Evolutionary conservation across 805 yeast genomes (phyloP), one percentile per base, ranked within the genome.

Genomic region (Blastobotrys attinorum): DNA sequence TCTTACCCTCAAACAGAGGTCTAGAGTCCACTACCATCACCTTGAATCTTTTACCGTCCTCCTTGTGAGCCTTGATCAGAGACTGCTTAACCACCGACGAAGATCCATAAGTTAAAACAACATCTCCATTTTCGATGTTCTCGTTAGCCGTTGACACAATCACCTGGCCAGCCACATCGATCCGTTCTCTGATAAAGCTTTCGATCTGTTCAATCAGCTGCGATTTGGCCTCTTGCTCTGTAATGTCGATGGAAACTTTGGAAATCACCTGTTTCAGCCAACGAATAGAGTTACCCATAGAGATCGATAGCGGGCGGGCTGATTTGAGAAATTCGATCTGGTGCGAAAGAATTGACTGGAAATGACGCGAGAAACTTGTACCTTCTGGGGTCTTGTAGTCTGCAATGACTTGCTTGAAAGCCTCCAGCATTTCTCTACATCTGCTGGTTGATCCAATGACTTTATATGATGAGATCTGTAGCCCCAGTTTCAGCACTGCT

Each of bases 261-360:
- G 96, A 79, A 44, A 92, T 90, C 61, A 85, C 90, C 67, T 90
- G 97, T 59, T 92, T 92, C 50, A 92, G 72, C 96, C 97, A 89
- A 56, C 98, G 77, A 52, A 92, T 92, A 2, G 97, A 90, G 66
- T 89, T 92, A 43, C 98, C 98, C 98, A 92, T 92, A 1, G 96
- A 76, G 2, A 89, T 84, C 44, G 92, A 79, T 39, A 92, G 71
- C 1, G 97, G 97, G 50, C 98, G 77, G 2, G 96, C 89, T 7
- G 86, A 78, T 56, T 86, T 90, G 54, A 92, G 69, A 53, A 83
- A 86, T 60, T 90, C 98, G 51, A 92, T 92, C 65, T 92, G 98
- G 58, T 83, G 86, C 8, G 95, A 80, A 46, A 92, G 70, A 61
- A 88, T 90, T 25, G 82, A 79, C 0, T 96, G 87, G 56, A 92